Percentiles rank a stretch among this genome's conserved stretches.
These are phyloP conservation scores for Lupinus albus DNA, from an alignment of 306 rosid species.

Conservation along the genomic window DNA sequence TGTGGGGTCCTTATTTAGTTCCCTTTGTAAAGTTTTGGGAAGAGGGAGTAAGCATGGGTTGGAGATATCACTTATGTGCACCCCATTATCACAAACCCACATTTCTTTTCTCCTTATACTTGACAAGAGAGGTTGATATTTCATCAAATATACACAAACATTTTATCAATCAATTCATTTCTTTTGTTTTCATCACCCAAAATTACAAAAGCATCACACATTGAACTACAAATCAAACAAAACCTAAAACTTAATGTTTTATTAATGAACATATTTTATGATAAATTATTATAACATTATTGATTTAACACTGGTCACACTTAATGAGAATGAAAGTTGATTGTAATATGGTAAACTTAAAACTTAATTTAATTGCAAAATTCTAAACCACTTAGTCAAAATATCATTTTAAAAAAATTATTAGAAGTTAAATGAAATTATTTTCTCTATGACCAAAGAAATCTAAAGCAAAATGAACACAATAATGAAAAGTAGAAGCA, in stretches of 20 bases:
- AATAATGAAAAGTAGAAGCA: background rate
- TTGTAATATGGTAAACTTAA: background rate
- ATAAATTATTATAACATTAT: too few species aligned
- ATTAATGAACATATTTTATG: too few species aligned
- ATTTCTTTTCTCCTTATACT: constrained; percentile 27
- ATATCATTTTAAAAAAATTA: background rate
- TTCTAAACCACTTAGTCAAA: background rate
- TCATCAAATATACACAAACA: constrained; percentile 40
- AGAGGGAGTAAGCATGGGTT: constrained; percentile 44
- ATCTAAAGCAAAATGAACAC: constrained; percentile 6
- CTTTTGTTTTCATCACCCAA: constrained; percentile 37
- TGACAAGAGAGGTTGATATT: constrained; percentile 43
- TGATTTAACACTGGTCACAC: too few species aligned
- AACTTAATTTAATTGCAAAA: background rate
- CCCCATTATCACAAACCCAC: constrained; percentile 63
- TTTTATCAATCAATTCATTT: constrained; percentile 44
- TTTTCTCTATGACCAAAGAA: too few species aligned
- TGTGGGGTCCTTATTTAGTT: constrained; percentile 24
- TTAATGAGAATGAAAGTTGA: too few species aligned
- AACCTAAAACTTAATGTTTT: background rate
- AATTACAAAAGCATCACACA: constrained; percentile 27
- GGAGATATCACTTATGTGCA: constrained; percentile 56
- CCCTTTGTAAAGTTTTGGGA: constrained; percentile 22
- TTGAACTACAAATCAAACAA: constrained; percentile 37
- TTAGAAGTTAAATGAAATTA: background rate